Base-by-base conservation (phyloP, 2,329 filamentous ascomycete genomes). In the Coniosporium tulheliwenetii region DNA sequence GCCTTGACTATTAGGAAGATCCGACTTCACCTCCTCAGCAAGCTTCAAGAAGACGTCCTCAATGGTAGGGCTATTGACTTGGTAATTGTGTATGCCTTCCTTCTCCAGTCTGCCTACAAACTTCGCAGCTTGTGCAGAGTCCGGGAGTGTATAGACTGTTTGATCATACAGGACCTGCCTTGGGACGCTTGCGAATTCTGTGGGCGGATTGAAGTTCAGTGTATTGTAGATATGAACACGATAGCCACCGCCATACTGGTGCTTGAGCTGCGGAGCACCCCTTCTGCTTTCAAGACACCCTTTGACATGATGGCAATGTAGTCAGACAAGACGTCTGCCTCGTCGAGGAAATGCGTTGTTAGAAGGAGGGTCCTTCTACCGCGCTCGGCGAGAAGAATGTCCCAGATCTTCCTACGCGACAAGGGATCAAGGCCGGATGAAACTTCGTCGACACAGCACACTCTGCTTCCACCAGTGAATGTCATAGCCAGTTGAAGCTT, bases 401-500 rank as follows among this genome's bases (percentile, higher is more conserved):
- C 85, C 87, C 87, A 95, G 16, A 95, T 84, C 62, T 93, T 94
- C 26, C 86, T 69, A 41, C 89, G 71, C 14, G 82, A 87, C 1
- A 95, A 65, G 0, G 89, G 86, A 54, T 95, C 87, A 14, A 95
- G 70, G 10, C 87, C 89, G 44, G 81, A 86, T 33, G 81, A 87
- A 10, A 94, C 85, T 59, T 95, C 89, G 49, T 95, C 87, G 5
- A 95, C 77, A 52, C 85, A 91, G 61, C 87, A 94, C 0, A 95
- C 79, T 16, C 77, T 77, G 45, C 82, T 89, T 9, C 85, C 86
- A 45, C 89, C 87, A 3, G 85, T 93, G 50, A 95, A 77, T 85
- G 94, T 94, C 77, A 94, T 89, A 5, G 85, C 86, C 2, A 95
- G 69, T 58, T 95, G 87, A 8, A 94, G 69, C 58, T 95, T 95